phyloP scores from a whole-genome alignment of 495 filamentous ascomycete genomes.

The Hyaloscypha finlandica region DNA sequence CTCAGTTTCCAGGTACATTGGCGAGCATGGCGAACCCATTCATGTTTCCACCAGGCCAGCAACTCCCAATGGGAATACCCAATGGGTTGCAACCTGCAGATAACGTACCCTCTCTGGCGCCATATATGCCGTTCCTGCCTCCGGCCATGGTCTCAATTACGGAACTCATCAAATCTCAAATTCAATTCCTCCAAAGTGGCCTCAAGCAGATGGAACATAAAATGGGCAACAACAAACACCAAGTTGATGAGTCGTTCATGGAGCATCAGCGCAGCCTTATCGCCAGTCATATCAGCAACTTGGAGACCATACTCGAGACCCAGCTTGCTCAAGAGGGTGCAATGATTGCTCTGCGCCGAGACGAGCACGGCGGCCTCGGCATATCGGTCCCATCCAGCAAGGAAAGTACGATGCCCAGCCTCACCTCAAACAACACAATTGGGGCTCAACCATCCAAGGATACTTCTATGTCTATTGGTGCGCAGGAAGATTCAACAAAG shows the following conservation, averaged over 20 bases:
- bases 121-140: conserved; percentile 11
- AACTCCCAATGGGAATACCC: conserved; percentile 16
- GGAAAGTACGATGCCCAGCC: not conserved
- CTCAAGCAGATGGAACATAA: conserved; percentile 50
- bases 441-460: not conserved
- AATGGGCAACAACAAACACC: conserved; percentile 48
- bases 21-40: conserved; percentile 33
- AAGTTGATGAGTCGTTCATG: conserved; percentile 44
- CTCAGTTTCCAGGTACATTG: conserved; percentile 26
- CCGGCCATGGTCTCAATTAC: conserved; percentile 7
- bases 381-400: not conserved
- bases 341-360: not conserved
- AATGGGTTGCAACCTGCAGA: conserved; percentile 7
- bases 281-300: conserved; percentile 17
- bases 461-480: not conserved
- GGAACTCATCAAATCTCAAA: conserved; percentile 25
- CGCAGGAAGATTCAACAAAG: not conserved
- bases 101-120: not conserved
- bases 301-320: conserved; percentile 20
- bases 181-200: conserved; percentile 29
- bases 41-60: conserved; percentile 24
- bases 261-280: conserved; percentile 19
- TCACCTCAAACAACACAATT: not conserved
- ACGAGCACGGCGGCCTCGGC: not conserved
- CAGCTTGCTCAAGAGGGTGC: conserved; percentile 22